Base-by-base conservation (phyloP, 2,329 filamentous ascomycete genomes). In the Gaeumannomyces tritici region DNA sequence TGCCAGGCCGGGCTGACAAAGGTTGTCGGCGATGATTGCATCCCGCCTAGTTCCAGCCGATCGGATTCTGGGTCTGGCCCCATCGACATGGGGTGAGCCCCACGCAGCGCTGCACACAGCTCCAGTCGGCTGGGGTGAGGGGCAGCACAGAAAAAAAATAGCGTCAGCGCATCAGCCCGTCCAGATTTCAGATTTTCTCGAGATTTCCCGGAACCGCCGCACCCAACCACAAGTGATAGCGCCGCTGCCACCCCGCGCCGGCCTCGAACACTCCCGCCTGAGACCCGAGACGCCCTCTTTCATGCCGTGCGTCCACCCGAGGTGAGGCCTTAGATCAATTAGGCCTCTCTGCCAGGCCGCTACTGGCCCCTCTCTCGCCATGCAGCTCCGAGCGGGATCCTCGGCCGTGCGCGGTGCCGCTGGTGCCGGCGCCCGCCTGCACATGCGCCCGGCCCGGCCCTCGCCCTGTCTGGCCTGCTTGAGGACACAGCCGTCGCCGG, bases 321-420 rank as follows among this genome's bases (percentile, higher is more conserved):
- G 42, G 56, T 58, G 56, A 58, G 29, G 56, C 29, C 56, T 58
- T 12, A 29, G 64, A 63, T 65, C 67, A 73, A 75, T 75, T 74
- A 71, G 71, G 65, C 64, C 64, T 66, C 68, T 60, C 64, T 66
- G 67, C 60, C 62, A 61, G 26, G 24, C 12, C 42, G 42, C 18
- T n/a, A 21, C 42, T n/a, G n/a, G n/a, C n/a, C n/a, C n/a, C 9
- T 21, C 7, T 51, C 42, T 51, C 69, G 66, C 65, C 65, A 86
- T 86, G 82, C 82, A 78, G 75, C 77, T 84, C 72, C 80, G 78
- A 72, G 75, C 78, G 64, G 78, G 81, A 76, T 78, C 81, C 73
- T 77, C 77, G 68, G 73, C 75, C 75, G 77, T 84, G 69, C 75
- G 77, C 63, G 72, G 74, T 68, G 74, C 76, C 66, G 74, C 69